Base-by-base conservation (phyloP, 2,329 filamentous ascomycete species). In the Diaporthe helianthi region DNA sequence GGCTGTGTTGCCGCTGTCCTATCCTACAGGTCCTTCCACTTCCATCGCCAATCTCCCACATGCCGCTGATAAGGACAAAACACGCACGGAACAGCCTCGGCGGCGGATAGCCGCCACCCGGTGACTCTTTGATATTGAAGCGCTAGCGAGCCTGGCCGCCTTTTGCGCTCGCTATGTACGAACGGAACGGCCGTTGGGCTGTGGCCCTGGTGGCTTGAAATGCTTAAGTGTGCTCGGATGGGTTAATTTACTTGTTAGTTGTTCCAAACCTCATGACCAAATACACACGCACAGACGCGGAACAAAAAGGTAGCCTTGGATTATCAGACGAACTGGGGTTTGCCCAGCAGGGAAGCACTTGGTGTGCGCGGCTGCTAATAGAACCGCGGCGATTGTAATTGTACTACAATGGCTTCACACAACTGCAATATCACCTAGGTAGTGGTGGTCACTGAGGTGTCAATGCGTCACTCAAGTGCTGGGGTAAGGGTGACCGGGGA, bases 71-170 rank as follows among this genome's bases (percentile, higher is more conserved):
- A 61, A 47, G 6, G 41, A 61, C 5, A 61, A 61, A 61, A 61
- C 58, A 47, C 58, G 44, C n/a, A 36, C 58, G 44, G 29, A 19
- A 46, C 38, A 47, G 24, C 17, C n/a, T 13, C 19, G 3, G 9
- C 29, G 17, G 31, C 58, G 58, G 58, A 49, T 63, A 36, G 29
- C 58, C 58, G 58, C 58, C 58, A 63, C 58, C 58, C 58, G 44
- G 44, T 44, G 58, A 49, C 44, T 29, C 58, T 63, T 6, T 26
- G 9, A 49, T 24, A 38, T 38, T 38, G 36, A 13, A 61, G 26
- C 41, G 58, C 26, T 49, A 63, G 41, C 41, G 26, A 47, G 58
- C n/a, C n/a, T n/a, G n/a, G n/a, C 58, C 36, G 38, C 26, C 19
- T 3, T 38, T 17, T 38, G 36, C 36, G 36, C 12, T 5, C 13